Conservation (phyloP, 495 filamentous ascomycete genomes). For the Hypoxylon trugodes region DNA sequence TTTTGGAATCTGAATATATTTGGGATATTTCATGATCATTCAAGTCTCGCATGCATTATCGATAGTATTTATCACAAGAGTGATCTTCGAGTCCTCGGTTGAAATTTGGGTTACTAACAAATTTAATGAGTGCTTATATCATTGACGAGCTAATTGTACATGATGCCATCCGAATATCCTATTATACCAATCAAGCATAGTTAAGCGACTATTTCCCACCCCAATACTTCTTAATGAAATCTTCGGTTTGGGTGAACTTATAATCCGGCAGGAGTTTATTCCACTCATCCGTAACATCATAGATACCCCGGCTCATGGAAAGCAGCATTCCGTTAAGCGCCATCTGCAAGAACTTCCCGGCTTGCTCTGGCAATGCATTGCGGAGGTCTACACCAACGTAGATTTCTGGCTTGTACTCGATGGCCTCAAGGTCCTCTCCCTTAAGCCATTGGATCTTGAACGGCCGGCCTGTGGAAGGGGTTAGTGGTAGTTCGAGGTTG, state of each 20-base stretch:
- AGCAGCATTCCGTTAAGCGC: conserved; percentile 49
- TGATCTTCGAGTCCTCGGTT: background rate
- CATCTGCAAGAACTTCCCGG: conserved; percentile 36
- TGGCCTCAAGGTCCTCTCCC: conserved; percentile 51
- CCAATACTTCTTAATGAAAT: conserved; percentile 59
- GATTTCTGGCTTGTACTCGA: conserved; percentile 51
- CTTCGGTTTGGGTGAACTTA: conserved; percentile 54
- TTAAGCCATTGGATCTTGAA: conserved; percentile 55
- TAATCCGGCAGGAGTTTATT: conserved; percentile 62
- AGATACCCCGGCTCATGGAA: conserved; percentile 45
- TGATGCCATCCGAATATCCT: background rate
- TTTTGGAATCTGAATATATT: no score
- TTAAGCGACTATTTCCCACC: conserved; percentile 37
- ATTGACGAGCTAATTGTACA: background rate
- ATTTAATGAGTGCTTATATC: background rate
- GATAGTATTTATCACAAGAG: no score
- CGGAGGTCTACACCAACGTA: conserved; percentile 50
- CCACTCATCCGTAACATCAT: conserved; percentile 56
- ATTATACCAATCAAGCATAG: background rate
- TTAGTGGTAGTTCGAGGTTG: background rate
- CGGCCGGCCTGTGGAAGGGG: conserved; percentile 33
- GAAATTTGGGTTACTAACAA: background rate
- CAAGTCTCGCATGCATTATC: no score
- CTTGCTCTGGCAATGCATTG: conserved; percentile 49
- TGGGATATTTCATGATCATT: no score